Evolutionary conservation across 176 grass and related monocot genomes (phyloP), one percentile per base, ranked within the genome.

Genomic region (Oryza punctata): DNA sequence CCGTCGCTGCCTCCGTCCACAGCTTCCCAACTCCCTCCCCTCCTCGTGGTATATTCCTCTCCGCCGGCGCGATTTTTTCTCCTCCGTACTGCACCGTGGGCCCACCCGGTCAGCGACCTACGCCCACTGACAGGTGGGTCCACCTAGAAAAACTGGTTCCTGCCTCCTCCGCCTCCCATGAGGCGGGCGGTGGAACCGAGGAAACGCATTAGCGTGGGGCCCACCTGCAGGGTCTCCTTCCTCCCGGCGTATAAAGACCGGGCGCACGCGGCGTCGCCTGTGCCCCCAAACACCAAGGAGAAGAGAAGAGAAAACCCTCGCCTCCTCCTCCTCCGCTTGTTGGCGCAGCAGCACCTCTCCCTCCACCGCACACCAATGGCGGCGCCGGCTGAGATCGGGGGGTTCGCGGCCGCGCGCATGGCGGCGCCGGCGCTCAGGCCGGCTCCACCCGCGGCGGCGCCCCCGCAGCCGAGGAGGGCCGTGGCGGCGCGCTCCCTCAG

Each of bases 371-470:
- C 70, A 0, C 78, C 33, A 87, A 90, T 90, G 70, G 93, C 92
- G 77, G 86, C 88, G 84, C 82, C 84, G 77, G 76, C 81, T 72
- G 90, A 98, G 87, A 98, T 98, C 40, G 87, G 91, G 9, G 75
- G 81, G 7, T 76, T 81, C 32, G 13, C 84, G 73, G 92, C 83
- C 24, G 59, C 70, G 67, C 82, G 82, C 43, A 71, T 69, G 77
- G 78, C 64, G 29, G 16, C 64, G 27, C 52, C 78, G 27, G 65
- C 83, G 14, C 54, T 81, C 63, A 54, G 59, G 78, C 35, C 9
- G 67, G 25, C 68, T 26, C 21, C 61, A 50, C 47, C 63, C 60
- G 71, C 83, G 26, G 63, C 64, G 49, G 70, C 43, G 80, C 35
- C 9, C 28, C 59, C 75, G 81, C 86, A 70, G 57, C 84, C 80